phyloP scores from a whole-genome alignment of 208 protist species.

The Acanthamoeba healyi region DNA sequence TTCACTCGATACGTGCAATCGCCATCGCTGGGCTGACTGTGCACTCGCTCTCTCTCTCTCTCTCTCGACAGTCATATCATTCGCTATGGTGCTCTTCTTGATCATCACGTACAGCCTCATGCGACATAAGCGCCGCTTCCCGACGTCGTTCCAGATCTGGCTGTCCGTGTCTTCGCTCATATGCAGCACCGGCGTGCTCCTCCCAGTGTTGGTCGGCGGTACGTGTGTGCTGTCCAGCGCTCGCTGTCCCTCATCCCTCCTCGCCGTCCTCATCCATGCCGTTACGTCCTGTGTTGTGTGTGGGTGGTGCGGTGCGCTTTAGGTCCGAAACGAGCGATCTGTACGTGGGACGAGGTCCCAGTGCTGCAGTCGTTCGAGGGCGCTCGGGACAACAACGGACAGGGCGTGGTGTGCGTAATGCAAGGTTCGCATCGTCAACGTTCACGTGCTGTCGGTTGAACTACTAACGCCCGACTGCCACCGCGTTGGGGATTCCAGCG shows the following conservation, averaged over 20 bases:
- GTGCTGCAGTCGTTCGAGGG: constrained; percentile 8
- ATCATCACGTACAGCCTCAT: constrained; percentile 39
- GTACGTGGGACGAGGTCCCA: constrained; percentile 40
- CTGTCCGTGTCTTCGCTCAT: not conserved
- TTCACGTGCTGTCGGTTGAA: no score
- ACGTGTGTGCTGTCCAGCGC: not conserved
- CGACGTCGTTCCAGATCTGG: constrained; percentile 32
- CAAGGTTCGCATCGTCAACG: constrained; percentile 17
- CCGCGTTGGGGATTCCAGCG: no score
- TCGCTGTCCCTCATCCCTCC: no score
- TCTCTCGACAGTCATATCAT: no score
- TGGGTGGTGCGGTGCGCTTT: no score
- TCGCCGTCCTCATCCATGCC: no score
- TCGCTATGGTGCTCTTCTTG: not conserved
- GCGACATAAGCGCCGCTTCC: not conserved
- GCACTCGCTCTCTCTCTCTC: no score
- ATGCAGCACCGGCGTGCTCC: not conserved
- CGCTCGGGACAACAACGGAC: constrained; percentile 18
- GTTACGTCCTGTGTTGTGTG: no score
- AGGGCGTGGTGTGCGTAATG: constrained; percentile 48
- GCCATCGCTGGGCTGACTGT: no score
- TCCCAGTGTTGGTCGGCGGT: constrained; percentile 8
- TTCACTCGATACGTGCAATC: no score
- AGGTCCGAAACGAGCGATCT: not conserved
- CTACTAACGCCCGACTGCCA: no score